A percentile compares a stretch with the other conserved stretches of the same genome.
phyloP scores from a whole-genome alignment of 73 alveolate species.

The Paramecium octaurelia region DNA sequence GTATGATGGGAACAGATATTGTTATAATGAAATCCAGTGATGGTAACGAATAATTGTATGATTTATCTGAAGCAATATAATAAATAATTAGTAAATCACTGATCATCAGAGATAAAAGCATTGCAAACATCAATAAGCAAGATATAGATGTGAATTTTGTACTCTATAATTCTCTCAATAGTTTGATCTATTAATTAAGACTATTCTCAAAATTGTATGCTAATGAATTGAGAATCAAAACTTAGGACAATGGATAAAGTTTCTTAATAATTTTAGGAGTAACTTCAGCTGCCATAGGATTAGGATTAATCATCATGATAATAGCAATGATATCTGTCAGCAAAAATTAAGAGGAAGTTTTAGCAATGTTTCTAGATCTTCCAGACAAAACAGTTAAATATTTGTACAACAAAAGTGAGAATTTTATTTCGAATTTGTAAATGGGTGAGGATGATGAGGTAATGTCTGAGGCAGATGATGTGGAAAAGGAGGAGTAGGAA shows the following conservation, averaged over 20 bases:
- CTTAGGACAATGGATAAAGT: background rate
- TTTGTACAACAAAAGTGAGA: slow-evolving; percentile 48
- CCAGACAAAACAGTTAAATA: slow-evolving; percentile 52
- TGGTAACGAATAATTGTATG: background rate
- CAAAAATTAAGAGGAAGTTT: slow-evolving; percentile 37
- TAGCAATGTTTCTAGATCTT: slow-evolving; percentile 53
- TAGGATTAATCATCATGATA: background rate
- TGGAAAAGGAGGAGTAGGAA: slow-evolving; percentile 41
- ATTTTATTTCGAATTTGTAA: slow-evolving; percentile 52
- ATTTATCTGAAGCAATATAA: background rate
- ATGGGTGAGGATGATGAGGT: slow-evolving; percentile 60
- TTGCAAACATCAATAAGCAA: background rate
- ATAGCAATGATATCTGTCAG: slow-evolving; percentile 23
- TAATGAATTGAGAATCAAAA: background rate
- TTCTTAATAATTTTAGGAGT: background rate
- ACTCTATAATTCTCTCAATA: background rate
- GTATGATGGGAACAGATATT: background rate
- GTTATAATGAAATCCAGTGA: background rate
- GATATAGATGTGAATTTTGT: slow-evolving; percentile 23
- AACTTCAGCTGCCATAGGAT: background rate
- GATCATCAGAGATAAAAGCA: background rate
- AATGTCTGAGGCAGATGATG: slow-evolving; percentile 35
- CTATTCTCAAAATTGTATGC: background rate
- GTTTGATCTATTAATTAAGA: slow-evolving; percentile 1
- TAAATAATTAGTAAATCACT: background rate